Evolutionary conservation across 805 yeast species (phyloP).

Genomic region (Candida taoyuanica): DNA sequence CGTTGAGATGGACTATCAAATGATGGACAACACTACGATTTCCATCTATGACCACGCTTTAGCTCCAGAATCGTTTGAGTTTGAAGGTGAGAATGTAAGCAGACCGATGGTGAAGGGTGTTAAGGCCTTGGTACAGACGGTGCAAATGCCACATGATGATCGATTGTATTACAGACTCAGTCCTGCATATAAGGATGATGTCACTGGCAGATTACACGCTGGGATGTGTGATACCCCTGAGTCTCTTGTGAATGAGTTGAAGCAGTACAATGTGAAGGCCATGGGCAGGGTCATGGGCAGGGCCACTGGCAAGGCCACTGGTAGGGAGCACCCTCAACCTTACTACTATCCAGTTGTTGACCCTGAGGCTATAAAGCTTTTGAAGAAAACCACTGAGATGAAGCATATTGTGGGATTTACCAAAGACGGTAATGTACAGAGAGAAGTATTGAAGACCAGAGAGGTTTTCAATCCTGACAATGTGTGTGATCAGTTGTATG

Average conservation of each 20-base stretch:
- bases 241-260: background rate
- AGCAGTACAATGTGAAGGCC: background rate
- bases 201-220: background rate
- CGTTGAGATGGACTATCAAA: background rate
- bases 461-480: no score
- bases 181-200: background rate
- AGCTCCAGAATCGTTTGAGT: background rate
- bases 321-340: no score
- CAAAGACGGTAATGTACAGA: no score
- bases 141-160: background rate
- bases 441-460: no score
- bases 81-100: background rate
- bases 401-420: no score
- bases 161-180: background rate
- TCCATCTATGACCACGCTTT: background rate
- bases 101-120: background rate
- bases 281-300: background rate
- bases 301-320: background rate
- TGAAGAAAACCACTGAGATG: no score
- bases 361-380: no score
- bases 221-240: background rate
- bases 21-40: background rate
- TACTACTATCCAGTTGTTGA: no score
- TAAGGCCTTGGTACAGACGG: background rate
- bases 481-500: no score